Base-by-base conservation (phyloP, 306 rosid genomes). In the Trichosanthes cucumerina region DNA sequence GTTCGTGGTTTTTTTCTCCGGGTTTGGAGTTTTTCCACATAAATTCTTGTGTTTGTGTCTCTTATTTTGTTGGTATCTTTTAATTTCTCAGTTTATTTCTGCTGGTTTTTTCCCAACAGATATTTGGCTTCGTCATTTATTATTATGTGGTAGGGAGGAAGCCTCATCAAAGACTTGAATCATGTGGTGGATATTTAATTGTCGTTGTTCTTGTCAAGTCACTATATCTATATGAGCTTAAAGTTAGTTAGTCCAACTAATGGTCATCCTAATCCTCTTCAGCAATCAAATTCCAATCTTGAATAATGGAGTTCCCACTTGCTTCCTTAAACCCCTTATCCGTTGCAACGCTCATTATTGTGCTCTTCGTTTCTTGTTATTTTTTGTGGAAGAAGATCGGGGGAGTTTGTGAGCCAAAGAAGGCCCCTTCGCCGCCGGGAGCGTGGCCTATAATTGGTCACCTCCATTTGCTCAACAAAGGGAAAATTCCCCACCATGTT, bases 381-480 rank as follows among this genome's bases (percentile, higher is more conserved):
- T 53, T 19, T 66, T 19, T 69, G 16, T 14, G 39, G 54, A 1
- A 36, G 54, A 6, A 54, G 8, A 19, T 0, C 16, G 4, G 9
- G 9, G 57, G 16, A 34, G 39, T 44, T 41, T 0, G 24, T 21
- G 16, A 59, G 41, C 18, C 2, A 1, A 77, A 39, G 49, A 24
- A 14, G 53, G 58, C 68, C 41, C 85, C 81, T 9, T 26, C 31
- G n/a, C 79, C 79, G 24, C 6, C 47, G 15, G 79, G 85, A 11
- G 79, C 63, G 15, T 80, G 76, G 84, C 87, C 84, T 0, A 10
- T 84, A 2, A 36, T 84, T 1, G 87, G 87, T 38, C 87, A 84
- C 60, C 87, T 84, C 15, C 84, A 34, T 23, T 9, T 81, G 15
- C 23, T 84, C 1, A 62, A 50, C 46, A 75, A 78, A 5, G 44